Conservation (phyloP, 169 alveolate species). For the Plasmodium knowlesi region DNA sequence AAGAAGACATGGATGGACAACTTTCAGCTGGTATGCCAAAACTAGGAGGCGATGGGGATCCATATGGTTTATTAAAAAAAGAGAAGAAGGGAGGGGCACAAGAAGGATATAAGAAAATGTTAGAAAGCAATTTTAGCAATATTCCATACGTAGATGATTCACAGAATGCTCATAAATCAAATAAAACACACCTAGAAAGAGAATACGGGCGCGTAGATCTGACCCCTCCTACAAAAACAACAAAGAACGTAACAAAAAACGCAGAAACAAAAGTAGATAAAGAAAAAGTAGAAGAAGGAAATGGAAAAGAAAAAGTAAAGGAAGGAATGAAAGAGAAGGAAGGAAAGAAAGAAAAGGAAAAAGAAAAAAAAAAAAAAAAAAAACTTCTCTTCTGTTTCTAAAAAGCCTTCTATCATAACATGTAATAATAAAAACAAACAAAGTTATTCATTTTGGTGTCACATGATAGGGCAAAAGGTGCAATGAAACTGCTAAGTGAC, state of each 20-base stretch:
- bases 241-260: background rate
- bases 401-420: no score
- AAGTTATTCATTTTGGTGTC: background rate
- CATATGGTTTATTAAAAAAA: no score
- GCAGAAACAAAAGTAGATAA: no score
- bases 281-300: no score
- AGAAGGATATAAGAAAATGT: no score
- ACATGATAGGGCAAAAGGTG: background rate
- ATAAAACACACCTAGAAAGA: background rate
- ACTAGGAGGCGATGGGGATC: background rate
- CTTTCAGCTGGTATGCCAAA: background rate
- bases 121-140: background rate
- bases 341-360: no score
- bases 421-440: no score
- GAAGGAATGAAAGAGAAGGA: no score
- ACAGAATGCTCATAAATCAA: background rate
- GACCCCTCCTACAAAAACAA: background rate
- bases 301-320: no score
- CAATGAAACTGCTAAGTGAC: background rate
- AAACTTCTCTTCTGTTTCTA: no score
- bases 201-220: background rate
- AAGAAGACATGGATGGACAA: background rate
- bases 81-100: no score
- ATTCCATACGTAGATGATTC: background rate
- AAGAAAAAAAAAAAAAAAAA: no score